Evolutionary conservation across 306 rosid species (phyloP), one percentile per base, ranked within the genome.

Genomic region (Prunus mira): DNA sequence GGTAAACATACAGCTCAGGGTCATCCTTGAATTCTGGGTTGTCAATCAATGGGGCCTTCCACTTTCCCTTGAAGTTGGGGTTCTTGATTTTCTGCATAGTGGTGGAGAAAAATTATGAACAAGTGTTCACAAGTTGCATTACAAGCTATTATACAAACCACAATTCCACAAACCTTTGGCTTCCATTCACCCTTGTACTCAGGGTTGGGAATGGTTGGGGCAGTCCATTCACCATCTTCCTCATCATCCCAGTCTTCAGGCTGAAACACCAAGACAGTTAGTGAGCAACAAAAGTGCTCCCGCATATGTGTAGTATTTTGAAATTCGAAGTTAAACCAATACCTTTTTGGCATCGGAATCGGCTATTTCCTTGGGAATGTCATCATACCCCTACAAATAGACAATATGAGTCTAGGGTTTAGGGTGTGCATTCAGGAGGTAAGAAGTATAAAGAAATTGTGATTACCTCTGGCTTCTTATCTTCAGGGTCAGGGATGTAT

Each of bases 241-340:
- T 91, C 98, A 78, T 96, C 99, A 88, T 96, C 98, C 99, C 99
- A 96, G 68, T 96, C 99, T 76, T 96, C 98, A 0, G 99, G 98
- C 99, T 96, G 83, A 77, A 83, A 62, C 63, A 76, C 76, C 78
- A 78, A 71, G 47, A 13, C 74, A 27, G 69, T 62, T 13, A 75
- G 54, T 81, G 28, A 85, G 82, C 64, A 81, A 64, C 65, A 15
- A 28, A 3, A 66, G 43, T 54, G 43, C 3, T 18, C 25, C 38
- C 17, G 38, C 6, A 71, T n/a, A 56, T 4, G 13, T 12, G 65
- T 6, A 2, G 11, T 34, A 54, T 1, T 41, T 69, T 64, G 50
- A 46, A 58, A 70, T 32, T 63, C 28, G 2, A 61, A 22, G 51
- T 24, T 19, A 50, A 63, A 51, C 41, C 32, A 57, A 46, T 28